Base-by-base conservation (phyloP, 805 yeast species). In the Cyberlindnera maritima region DNA sequence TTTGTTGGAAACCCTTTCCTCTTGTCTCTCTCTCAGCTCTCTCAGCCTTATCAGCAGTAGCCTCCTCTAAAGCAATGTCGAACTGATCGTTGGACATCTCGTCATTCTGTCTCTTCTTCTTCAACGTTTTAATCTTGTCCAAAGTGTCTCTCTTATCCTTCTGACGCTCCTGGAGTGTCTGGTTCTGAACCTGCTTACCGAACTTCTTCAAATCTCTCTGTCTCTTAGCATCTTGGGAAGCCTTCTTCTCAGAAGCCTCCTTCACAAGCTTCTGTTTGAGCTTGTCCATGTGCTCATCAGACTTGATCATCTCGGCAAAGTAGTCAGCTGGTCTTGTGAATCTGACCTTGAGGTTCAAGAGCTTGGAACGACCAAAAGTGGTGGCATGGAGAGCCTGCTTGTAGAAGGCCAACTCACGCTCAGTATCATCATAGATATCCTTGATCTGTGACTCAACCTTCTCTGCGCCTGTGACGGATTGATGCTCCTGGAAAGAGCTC, bases 251-350 rank as follows among this genome's bases (percentile, higher is more conserved):
- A 47, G 84, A 75, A 26, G 85, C 85, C 65, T 89, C 97, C 54
- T 80, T 77, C 37, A 90, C 75, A 58, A 92, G 76, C 68, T 88
- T 89, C 61, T 74, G 71, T 75, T 88, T 90, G 63, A 94, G 77
- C 69, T 81, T 88, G 62, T 89, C 97, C 99, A 94, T 94, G 68
- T 94, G 99, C 66, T 89, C 97, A 67, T 94, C 99, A 45, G 91
- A 84, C 72, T 94, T 94, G 50, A 90, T 88, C 99, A 94, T 94
- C 70, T 94, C 99, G 17, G 99, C 99, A 71, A 94, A 94, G 67
- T 88, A 94, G 65, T 94, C 99, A 60, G 80, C 71, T 32, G 99
- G 99, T 67, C 99, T 81, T 25, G 95, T 76, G 66, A 94, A 94
- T 50, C 97, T 89, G 28, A 92, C 81, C 62, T 84, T 83, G 55